Evolutionary conservation across 441 rosid species (phyloP).

Genomic region (Biscutella laevigata): DNA sequence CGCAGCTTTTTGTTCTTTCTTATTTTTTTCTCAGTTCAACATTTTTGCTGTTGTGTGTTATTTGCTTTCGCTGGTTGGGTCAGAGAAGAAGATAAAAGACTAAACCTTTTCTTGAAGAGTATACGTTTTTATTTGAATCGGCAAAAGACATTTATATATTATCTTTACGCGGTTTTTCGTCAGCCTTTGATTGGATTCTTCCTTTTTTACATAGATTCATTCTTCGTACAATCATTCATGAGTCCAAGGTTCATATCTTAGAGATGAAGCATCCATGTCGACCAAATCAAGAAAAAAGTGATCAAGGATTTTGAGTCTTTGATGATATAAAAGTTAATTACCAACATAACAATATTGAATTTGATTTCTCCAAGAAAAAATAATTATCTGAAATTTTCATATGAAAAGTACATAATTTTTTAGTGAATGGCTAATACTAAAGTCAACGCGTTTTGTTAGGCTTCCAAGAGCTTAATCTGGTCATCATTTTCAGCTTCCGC

Average conservation of each 20-base stretch:
- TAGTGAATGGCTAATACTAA: too few species aligned
- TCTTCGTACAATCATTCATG: not conserved
- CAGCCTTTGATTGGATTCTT: constrained; percentile 15
- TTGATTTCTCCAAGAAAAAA: too few species aligned
- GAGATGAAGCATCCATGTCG: constrained; percentile 3
- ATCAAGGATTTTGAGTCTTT: too few species aligned
- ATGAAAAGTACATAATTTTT: too few species aligned
- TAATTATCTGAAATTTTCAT: too few species aligned
- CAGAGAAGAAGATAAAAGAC: constrained; percentile 19
- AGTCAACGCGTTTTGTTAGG: not conserved
- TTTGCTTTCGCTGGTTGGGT: constrained; percentile 12
- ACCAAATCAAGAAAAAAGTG: not conserved
- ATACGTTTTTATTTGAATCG: constrained; percentile 12
- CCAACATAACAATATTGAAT: too few species aligned
- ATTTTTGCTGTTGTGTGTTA: too few species aligned
- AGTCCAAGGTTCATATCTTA: too few species aligned
- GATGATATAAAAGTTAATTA: too few species aligned
- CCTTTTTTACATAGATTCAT: not conserved
- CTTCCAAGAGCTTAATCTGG: constrained; percentile 1
- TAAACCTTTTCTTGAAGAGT: constrained; percentile 1
- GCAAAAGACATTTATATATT: constrained; percentile 6
- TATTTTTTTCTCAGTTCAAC: not conserved
- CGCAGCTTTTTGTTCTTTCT: not conserved
- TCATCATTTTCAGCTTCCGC: constrained; percentile 6
- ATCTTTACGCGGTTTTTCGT: constrained; percentile 26